Conservation (phyloP, 495 filamentous ascomycete genomes). For the Aspergillus diversus region DNA sequence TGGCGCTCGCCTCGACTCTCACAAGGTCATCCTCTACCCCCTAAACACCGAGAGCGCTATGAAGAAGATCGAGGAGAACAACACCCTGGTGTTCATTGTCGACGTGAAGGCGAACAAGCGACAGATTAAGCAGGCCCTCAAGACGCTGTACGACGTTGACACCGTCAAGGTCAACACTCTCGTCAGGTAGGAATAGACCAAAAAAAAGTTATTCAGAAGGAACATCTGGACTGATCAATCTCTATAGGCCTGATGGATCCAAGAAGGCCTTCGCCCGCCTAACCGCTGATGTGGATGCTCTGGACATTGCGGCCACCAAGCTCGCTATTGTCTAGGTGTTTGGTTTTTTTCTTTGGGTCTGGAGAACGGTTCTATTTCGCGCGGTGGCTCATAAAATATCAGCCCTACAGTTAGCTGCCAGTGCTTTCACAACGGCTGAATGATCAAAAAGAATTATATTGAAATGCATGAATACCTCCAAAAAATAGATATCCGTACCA, state of each 20-base stretch:
- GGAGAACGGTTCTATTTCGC: slow-evolving; percentile 46
- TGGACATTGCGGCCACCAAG: slow-evolving; percentile 99
- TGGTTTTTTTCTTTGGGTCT: slow-evolving; percentile 46
- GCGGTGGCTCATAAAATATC: slow-evolving; percentile 50
- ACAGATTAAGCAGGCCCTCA: slow-evolving; percentile 97
- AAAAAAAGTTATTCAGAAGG: slow-evolving; percentile 2
- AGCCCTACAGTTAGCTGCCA: slow-evolving; percentile 42
- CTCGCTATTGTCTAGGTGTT: slow-evolving; percentile 86
- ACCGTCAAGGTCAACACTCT: slow-evolving; percentile 98
- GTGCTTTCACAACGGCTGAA: slow-evolving; percentile 46
- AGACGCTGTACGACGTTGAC: slow-evolving; percentile 99
- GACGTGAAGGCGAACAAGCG: slow-evolving; percentile 99
- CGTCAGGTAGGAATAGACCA: slow-evolving; percentile 70
- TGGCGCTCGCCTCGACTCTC: slow-evolving; percentile 86
- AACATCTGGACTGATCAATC: slow-evolving; percentile 25
- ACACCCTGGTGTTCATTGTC: slow-evolving; percentile 98
- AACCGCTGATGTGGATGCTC: slow-evolving; percentile 94
- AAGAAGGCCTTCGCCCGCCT: slow-evolving; percentile 99
- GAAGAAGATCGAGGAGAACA: slow-evolving; percentile 99
- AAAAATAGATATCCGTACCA: slow-evolving; percentile 6
- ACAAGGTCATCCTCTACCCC: slow-evolving; percentile 82
- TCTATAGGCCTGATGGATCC: slow-evolving; percentile 80
- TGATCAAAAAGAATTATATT: slow-evolving; percentile 46
- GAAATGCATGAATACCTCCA: slow-evolving; percentile 28
- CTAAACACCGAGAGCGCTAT: slow-evolving; percentile 99